Percentiles rank a stretch among this genome's conserved stretches.
These are phyloP conservation scores for Emergomyces pasteurianus DNA, from an alignment of 2,329 filamentous ascomycete genomes.

Conservation along the genomic window DNA sequence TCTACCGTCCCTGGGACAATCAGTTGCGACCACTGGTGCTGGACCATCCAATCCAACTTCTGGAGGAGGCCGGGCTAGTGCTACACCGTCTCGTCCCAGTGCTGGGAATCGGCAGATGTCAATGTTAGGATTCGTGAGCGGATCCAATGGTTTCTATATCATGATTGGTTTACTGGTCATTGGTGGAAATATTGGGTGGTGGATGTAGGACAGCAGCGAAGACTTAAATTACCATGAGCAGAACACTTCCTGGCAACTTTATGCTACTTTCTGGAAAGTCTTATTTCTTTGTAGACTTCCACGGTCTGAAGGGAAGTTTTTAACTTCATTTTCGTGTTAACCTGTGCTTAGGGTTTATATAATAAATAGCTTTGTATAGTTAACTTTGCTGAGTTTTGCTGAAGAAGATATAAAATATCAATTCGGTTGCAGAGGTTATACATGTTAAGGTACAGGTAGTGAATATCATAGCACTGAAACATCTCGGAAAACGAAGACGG, in stretches of 20 bases:
- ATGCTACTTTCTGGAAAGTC: not conserved
- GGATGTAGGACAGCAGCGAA: not conserved
- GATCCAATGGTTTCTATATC: not conserved
- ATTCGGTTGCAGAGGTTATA: not conserved
- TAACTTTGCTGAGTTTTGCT: not conserved
- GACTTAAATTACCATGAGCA: not conserved
- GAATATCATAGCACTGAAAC: not conserved
- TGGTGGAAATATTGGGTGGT: not conserved
- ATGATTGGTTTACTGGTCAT: not conserved
- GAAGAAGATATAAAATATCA: not conserved
- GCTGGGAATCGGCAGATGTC: not conserved
- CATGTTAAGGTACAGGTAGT: not conserved
- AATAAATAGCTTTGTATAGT: not conserved
- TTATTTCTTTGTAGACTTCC: not conserved
- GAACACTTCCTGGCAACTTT: not conserved
- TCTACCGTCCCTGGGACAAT: slow-evolving; percentile 57
- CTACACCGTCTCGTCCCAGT: not conserved
- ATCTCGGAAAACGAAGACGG: not conserved
- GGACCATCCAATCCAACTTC: not conserved
- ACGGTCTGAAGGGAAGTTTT: not conserved
- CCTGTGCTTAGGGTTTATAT: not conserved
- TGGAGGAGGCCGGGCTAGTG: not conserved
- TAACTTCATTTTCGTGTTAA: not conserved
- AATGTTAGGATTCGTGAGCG: not conserved
- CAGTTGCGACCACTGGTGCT: slow-evolving; percentile 12